Base-by-base conservation (phyloP, 1,284 basidiomycete genomes). In the Athelia psychrophila region DNA sequence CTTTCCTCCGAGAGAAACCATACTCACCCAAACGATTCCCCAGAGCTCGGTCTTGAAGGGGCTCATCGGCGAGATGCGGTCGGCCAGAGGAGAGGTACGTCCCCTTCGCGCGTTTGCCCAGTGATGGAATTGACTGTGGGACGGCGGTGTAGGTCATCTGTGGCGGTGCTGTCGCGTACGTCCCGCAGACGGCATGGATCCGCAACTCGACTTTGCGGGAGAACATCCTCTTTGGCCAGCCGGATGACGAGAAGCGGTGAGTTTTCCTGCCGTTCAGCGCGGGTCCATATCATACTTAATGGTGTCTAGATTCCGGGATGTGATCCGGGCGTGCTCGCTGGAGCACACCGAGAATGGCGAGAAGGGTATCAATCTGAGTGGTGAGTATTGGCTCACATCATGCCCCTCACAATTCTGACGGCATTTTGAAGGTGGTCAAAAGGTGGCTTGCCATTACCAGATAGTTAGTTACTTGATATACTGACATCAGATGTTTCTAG, bases 351-450 rank as follows among this genome's bases (percentile, higher is more conserved):
- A 70, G 2, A 56, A 78, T 44, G 78, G 84, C 23, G 93, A 94
- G 68, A 84, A 88, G 58, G 92, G 92, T 4, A 83, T 89, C 50
- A 90, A 81, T 61, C 65, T 86, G 49, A 84, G 79, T 54, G 79
- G 81, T 73, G 55, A 42, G 69, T 49, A 13, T 27, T 18, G 60
- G 16, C 24, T 24, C 9, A 12, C n/a, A 35, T 35, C 10, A 12
- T n/a, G n/a, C n/a, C 33, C 33, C 10, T 12, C n/a, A n/a, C n/a
- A 10, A 12, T 35, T 10, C 33, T 35, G 33, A 35, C 33, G 33
- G 12, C 47, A 56, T 20, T 10, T 42, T 32, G 27, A n/a, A 40
- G 79, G 80, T 56, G 80, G 80, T 2, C 81, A 84, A 57, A 83
- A 83, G 71, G 79, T 74, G 9, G 22, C 15, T 22, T n/a, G 16